These are phyloP conservation scores for Bipolaris cookei DNA, from an alignment of 2,329 filamentous ascomycete genomes.

Conservation along the genomic window DNA sequence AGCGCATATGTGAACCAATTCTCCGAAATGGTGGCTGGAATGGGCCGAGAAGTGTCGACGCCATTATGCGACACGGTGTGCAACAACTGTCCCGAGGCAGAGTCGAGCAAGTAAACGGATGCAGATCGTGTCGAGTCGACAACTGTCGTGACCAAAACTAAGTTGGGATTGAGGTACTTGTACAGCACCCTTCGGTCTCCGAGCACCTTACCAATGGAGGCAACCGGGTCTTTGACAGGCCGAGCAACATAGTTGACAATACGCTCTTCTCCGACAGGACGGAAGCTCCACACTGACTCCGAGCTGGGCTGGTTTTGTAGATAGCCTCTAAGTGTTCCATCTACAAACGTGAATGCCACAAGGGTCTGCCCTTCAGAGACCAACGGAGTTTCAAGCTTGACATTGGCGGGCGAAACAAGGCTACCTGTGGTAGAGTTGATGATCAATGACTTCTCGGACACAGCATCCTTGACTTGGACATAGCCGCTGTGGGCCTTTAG, in stretches of 20 bases:
- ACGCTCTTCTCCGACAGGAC: slow-evolving; percentile 68
- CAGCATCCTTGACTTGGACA: slow-evolving; percentile 41
- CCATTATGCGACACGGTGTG: slow-evolving; percentile 72
- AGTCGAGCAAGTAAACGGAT: slow-evolving; percentile 81
- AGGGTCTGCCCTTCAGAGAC: slow-evolving; percentile 31
- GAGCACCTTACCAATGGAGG: slow-evolving; percentile 92
- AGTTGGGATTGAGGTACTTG: slow-evolving; percentile 93
- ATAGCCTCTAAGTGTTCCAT: slow-evolving; percentile 44
- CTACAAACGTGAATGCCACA: slow-evolving; percentile 41
- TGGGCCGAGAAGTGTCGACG: slow-evolving; percentile 74
- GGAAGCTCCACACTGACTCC: slow-evolving; percentile 71
- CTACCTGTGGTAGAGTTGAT: slow-evolving; percentile 46
- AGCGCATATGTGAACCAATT: slow-evolving; percentile 95
- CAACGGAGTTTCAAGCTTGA: slow-evolving; percentile 19
- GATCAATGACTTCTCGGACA: slow-evolving; percentile 32
- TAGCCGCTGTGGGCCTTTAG: slow-evolving; percentile 43
- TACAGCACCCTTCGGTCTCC: slow-evolving; percentile 93
- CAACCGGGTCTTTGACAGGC: slow-evolving; percentile 81
- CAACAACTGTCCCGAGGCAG: slow-evolving; percentile 81
- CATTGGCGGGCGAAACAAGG: slow-evolving; percentile 28
- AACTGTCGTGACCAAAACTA: slow-evolving; percentile 74
- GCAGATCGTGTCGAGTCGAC: slow-evolving; percentile 65
- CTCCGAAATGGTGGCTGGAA: slow-evolving; percentile 82
- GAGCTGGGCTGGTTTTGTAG: slow-evolving; percentile 30
- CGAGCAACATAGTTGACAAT: slow-evolving; percentile 72